Conservation (phyloP, 768 basidiomycete species). For the Hygrophorus russula region DNA sequence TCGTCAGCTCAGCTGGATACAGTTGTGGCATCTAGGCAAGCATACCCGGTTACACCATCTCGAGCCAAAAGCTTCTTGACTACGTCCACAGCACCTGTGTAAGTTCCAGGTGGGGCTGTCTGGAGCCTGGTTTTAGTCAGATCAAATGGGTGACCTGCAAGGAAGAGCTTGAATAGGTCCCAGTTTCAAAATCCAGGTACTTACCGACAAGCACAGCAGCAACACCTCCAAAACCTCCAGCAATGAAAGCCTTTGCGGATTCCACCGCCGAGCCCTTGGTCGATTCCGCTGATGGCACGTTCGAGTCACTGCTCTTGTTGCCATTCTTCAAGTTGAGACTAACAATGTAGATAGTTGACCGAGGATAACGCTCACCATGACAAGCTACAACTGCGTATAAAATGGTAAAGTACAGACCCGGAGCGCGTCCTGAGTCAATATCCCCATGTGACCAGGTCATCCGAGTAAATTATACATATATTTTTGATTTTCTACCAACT, state of each 20-base stretch:
- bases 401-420: too few species aligned
- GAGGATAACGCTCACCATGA: background rate
- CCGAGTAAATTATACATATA: too few species aligned
- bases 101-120: constrained; percentile 80
- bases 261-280: constrained; percentile 29
- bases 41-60: constrained; percentile 83
- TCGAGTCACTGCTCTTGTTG: constrained; percentile 9
- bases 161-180: constrained; percentile 2
- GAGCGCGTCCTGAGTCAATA: too few species aligned
- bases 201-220: constrained; percentile 82
- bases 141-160: constrained; percentile 90
- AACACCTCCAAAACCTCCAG: constrained; percentile 89
- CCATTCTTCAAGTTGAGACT: too few species aligned
- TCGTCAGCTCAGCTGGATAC: constrained; percentile 1
- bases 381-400: too few species aligned
- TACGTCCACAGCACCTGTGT: constrained; percentile 89
- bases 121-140: constrained; percentile 94
- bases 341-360: background rate
- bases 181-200: constrained; percentile 14
- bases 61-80: constrained; percentile 84
- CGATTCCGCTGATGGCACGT: constrained; percentile 27
- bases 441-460: too few species aligned
- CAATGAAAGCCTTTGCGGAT: constrained; percentile 73
- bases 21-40: constrained; percentile 1
- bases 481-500: background rate